phyloP scores from a whole-genome alignment of 176 grass and related monocot genomes.

The Areca catechu region DNA sequence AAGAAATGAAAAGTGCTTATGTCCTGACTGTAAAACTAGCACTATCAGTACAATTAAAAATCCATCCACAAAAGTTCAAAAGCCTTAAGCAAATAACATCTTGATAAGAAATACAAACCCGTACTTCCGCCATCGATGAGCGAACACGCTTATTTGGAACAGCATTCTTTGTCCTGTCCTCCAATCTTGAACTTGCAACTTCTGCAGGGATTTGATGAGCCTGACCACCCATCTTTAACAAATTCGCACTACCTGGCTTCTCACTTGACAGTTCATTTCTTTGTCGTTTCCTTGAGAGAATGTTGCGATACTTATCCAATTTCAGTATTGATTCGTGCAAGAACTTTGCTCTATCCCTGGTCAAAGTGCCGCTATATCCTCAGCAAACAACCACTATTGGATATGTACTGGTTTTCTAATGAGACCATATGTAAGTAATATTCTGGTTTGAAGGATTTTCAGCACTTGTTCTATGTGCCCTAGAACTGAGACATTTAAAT shows the following conservation, averaged over 20 bases:
- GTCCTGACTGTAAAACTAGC: too few relatives aligned
- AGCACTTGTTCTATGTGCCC: too few relatives aligned
- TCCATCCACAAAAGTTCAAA: neutral
- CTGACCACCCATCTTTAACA: constrained; percentile 39
- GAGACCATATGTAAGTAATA: too few relatives aligned
- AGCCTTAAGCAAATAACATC: constrained; percentile 2
- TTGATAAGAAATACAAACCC: constrained; percentile 44
- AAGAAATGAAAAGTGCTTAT: too few relatives aligned
- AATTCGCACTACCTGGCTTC: constrained; percentile 26
- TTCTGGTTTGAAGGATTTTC: too few relatives aligned
- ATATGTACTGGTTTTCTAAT: too few relatives aligned
- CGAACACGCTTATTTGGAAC: constrained; percentile 57
- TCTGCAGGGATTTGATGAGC: constrained; percentile 28
- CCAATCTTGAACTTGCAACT: constrained; percentile 29
- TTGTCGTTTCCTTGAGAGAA: constrained; percentile 55
- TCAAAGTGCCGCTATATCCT: constrained; percentile 8
- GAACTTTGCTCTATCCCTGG: constrained; percentile 52
- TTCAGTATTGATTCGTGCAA: constrained; percentile 51
- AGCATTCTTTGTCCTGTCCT: constrained; percentile 48
- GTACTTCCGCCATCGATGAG: constrained; percentile 54
- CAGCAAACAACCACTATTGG: neutral
- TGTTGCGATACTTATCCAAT: constrained; percentile 56
- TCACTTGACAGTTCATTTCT: constrained; percentile 26
- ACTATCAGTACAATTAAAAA: too few relatives aligned
- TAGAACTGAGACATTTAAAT: too few relatives aligned